Evolutionary conservation across 202 grass and related monocot genomes (phyloP), one percentile per base, ranked within the genome.

Genomic region (Musa balbisiana): DNA sequence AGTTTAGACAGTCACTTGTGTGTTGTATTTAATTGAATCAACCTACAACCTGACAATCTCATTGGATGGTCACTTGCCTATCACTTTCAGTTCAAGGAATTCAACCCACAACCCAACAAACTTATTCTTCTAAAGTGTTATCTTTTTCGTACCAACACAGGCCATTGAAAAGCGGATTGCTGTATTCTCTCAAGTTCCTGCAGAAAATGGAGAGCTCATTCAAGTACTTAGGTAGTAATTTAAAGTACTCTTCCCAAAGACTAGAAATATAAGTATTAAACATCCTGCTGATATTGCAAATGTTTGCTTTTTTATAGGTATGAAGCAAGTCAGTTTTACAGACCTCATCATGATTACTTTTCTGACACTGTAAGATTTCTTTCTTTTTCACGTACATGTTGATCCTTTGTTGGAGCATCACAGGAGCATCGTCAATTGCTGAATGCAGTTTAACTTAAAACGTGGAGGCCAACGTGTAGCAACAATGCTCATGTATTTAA

Each of bases 401-500:
- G 49, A 29, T 33, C 53, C 25, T 29, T 67, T 51, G 17, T 55
- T 66, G 4, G 24, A 67, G 24, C 10, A 69, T 12, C 25, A 78
- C 21, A 21, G 49, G 51, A 53, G 51, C 9, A 54, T 69, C 12
- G 11, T 20, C 13, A 68, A 62, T 67, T 26, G 82, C 10, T 80
- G 72, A 73, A 19, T 96, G 80, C 84, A 96, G 93, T 87, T 87
- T 75, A 91, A 92, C 73, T 81, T 92, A 26, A 90, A 91, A 62
- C 80, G 87, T 67, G 93, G 93, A 67, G 93, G 93, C 26, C 93
- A 97, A 73, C 87, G 93, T 29, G 78, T 97, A 69, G 90, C 93
- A 67, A 97, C 93, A 43, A 91, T 97, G 93, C 80, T 97, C 76
- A 93, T 97, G 87, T 97, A 97, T 93, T 91, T 97, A 79, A 97